These are phyloP conservation scores for Artemisia argyi DNA, from an alignment of 129 eudicot genomes.

Conservation along the genomic window DNA sequence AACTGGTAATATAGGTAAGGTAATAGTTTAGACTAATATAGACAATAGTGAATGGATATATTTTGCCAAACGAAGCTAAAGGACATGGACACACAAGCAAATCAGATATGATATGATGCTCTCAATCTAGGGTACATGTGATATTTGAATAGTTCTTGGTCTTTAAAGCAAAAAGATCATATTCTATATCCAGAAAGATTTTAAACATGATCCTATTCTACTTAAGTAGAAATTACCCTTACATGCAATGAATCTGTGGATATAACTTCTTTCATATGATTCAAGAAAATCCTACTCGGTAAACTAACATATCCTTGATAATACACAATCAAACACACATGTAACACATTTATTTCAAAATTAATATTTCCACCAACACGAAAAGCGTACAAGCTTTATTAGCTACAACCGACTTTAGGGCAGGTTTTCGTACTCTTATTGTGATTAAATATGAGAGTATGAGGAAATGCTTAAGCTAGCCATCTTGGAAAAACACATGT, in stretches of 20 bases:
- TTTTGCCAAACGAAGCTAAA: conserved; percentile 24
- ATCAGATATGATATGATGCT: conserved; percentile 45
- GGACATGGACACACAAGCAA: conserved; percentile 23
- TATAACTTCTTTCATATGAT: conserved; percentile 14
- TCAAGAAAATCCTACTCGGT: conserved; percentile 11
- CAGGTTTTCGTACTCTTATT: not conserved
- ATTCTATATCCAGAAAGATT: conserved; percentile 34
- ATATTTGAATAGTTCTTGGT: conserved; percentile 38
- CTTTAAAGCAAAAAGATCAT: conserved; percentile 28
- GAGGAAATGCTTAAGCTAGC: not conserved
- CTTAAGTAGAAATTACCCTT: conserved; percentile 2
- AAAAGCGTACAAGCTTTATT: not conserved
- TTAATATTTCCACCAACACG: not conserved
- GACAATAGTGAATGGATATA: conserved; percentile 7
- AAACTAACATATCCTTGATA: conserved; percentile 5
- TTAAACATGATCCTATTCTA: conserved; percentile 16
- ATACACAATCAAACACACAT: not conserved
- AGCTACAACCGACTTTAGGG: not conserved
- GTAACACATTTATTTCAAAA: not conserved
- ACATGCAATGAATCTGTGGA: conserved; percentile 19
- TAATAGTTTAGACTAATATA: not conserved
- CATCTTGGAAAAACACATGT: not conserved
- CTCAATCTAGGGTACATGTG: conserved; percentile 33
- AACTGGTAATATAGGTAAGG: conserved; percentile 12
- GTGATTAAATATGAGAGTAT: not conserved